Conservation (phyloP, 164 flowering plant genomes). For the Brasenia schreberi region DNA sequence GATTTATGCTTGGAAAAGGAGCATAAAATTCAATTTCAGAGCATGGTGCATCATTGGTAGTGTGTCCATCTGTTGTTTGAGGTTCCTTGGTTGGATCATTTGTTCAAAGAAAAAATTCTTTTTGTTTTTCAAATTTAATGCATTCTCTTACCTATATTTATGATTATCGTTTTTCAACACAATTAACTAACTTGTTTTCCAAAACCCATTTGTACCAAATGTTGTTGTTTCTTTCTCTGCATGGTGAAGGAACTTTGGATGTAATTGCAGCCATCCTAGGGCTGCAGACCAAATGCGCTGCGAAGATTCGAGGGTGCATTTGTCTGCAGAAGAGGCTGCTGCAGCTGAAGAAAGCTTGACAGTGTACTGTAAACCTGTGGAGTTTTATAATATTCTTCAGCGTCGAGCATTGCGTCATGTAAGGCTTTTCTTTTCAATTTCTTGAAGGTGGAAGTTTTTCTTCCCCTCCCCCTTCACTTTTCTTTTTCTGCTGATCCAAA, state of each 20-base stretch:
- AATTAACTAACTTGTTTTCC: slow-evolving; percentile 3
- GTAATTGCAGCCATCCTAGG: slow-evolving; percentile 32
- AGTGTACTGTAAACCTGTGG: slow-evolving; percentile 91
- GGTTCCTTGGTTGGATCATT: neutral
- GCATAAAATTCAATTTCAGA: no score
- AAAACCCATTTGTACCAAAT: slow-evolving; percentile 2
- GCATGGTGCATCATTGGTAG: neutral
- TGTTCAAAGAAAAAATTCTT: neutral
- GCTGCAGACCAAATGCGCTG: slow-evolving; percentile 54
- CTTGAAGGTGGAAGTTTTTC: neutral
- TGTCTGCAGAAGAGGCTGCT: slow-evolving; percentile 62
- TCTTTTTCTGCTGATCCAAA: neutral
- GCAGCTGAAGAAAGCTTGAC: slow-evolving; percentile 89
- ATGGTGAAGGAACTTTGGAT: slow-evolving; percentile 22
- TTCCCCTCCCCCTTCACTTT: neutral
- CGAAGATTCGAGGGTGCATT: slow-evolving; percentile 51
- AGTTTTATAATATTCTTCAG: slow-evolving; percentile 88
- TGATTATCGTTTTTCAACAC: neutral
- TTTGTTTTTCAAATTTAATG: neutral
- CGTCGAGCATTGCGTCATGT: slow-evolving; percentile 77
- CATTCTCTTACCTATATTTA: neutral
- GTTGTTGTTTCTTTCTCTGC: neutral
- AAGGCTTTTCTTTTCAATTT: slow-evolving; percentile 3
- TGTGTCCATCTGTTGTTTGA: neutral
- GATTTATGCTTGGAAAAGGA: no score